Evolutionary conservation across 768 basidiomycete species (phyloP).

Genomic region (Termitomyces sp.): DNA sequence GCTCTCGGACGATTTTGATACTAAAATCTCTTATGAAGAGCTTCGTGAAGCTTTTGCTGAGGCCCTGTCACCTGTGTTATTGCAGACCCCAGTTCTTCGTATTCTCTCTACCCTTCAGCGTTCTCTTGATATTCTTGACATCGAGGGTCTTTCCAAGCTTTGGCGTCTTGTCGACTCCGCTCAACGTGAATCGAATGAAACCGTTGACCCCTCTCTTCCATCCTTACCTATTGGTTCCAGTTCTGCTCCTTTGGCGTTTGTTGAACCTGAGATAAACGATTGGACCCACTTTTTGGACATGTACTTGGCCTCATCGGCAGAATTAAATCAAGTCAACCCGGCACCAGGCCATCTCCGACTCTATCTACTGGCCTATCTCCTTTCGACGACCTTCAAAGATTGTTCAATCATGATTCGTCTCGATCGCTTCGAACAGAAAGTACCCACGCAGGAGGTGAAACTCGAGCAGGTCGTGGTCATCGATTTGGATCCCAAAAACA

Average conservation of each 20-base stretch:
- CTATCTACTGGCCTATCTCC: conserved; percentile 70
- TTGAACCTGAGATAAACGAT: conserved; percentile 59
- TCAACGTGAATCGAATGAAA: conserved; percentile 7
- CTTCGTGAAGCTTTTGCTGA: conserved; percentile 51
- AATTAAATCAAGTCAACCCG: conserved; percentile 35
- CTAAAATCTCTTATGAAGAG: conserved; percentile 14
- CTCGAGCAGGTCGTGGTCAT: conserved; percentile 58
- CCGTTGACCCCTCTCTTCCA: conserved; percentile 11
- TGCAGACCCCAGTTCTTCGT: conserved; percentile 48
- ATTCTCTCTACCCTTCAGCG: conserved; percentile 64
- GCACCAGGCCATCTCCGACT: conserved; percentile 48
- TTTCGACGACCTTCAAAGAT: conserved; percentile 96
- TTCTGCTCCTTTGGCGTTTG: conserved; percentile 24
- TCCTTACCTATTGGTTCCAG: conserved; percentile 28
- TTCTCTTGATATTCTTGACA: conserved; percentile 77
- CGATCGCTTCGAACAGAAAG: conserved; percentile 24
- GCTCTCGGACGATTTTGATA: conserved; percentile 18
- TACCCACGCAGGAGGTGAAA: conserved; percentile 10
- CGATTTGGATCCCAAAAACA: conserved; percentile 82
- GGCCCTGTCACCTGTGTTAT: conserved; percentile 44
- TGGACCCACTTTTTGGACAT: conserved; percentile 61
- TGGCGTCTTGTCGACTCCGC: conserved; percentile 29
- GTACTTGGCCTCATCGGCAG: conserved; percentile 37
- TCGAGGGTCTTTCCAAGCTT: conserved; percentile 69
- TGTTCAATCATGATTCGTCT: conserved; percentile 62